These are phyloP conservation scores for Fusarium sp. DNA, from an alignment of 2,329 filamentous ascomycete species.

Conservation along the genomic window DNA sequence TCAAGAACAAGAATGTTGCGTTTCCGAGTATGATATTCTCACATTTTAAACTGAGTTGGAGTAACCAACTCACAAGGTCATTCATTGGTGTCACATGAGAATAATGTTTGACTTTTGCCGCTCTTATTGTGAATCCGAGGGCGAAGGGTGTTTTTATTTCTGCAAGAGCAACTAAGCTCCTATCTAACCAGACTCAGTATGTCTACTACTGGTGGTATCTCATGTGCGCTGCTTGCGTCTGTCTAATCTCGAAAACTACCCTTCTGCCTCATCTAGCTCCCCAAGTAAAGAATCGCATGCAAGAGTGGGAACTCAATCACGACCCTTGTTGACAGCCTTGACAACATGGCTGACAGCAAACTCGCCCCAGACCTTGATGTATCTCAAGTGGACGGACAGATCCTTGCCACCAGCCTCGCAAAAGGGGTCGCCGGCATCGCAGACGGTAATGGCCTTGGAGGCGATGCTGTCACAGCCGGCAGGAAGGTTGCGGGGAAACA, in stretches of 20 bases:
- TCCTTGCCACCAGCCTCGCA: constrained; percentile 34
- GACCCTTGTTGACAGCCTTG: constrained; percentile 27
- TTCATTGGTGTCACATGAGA: background rate
- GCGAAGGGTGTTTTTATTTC: background rate
- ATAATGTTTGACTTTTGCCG: background rate
- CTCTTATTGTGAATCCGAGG: background rate
- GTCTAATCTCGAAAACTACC: background rate
- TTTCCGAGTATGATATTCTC: background rate
- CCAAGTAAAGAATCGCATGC: background rate
- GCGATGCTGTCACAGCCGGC: constrained; percentile 22
- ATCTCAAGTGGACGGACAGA: constrained; percentile 30
- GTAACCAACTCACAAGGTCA: background rate
- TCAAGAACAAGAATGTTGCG: background rate
- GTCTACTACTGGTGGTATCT: background rate
- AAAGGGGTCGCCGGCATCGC: constrained; percentile 33
- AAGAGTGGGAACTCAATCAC: background rate
- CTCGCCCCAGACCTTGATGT: constrained; percentile 35
- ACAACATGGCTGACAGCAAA: constrained; percentile 49
- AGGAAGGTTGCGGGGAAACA: constrained; percentile 27
- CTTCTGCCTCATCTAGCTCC: background rate
- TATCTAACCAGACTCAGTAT: background rate
- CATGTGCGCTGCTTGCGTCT: background rate
- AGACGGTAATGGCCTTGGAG: constrained; percentile 33
- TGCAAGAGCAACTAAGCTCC: background rate
- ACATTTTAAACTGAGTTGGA: background rate